These are phyloP conservation scores for Daldinia sp. DNA, from an alignment of 2,329 filamentous ascomycete species.

Conservation along the genomic window DNA sequence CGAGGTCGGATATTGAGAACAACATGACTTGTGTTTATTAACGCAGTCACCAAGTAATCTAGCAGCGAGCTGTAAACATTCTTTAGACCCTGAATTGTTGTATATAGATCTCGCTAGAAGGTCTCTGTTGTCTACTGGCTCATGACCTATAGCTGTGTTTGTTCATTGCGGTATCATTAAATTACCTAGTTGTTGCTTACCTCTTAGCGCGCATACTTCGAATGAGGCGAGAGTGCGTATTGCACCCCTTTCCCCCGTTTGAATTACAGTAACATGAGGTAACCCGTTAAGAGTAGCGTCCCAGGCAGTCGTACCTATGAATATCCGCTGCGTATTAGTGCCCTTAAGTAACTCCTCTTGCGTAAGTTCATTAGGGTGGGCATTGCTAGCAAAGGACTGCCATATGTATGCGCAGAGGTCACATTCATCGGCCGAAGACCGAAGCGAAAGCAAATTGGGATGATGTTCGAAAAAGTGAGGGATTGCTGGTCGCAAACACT, in stretches of 20 bases:
- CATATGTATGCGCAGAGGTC: constrained; percentile 24
- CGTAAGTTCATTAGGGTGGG: constrained; percentile 20
- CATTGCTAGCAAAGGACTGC: constrained; percentile 16
- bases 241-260: constrained; percentile 12
- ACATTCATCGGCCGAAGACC: constrained; percentile 8
- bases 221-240: constrained; percentile 19
- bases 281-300: constrained; percentile 21
- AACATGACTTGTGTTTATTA: constrained; percentile 16
- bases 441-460: constrained; percentile 18
- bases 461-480: constrained; percentile 30
- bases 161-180: neutral
- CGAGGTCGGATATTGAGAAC: constrained; percentile 13
- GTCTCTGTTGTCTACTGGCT: constrained; percentile 17
- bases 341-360: constrained; percentile 1
- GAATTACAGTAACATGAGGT: constrained; percentile 19
- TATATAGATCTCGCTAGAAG: constrained; percentile 23
- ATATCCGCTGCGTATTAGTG: constrained; percentile 16
- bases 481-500: constrained; percentile 24
- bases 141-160: constrained; percentile 14
- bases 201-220: constrained; percentile 25
- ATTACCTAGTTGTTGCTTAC: constrained; percentile 7
- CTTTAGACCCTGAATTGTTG: constrained; percentile 19
- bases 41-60: constrained; percentile 9
- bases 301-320: constrained; percentile 18
- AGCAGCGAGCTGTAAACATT: constrained; percentile 20